These are phyloP conservation scores for Macrolepiota albuminosa DNA, from an alignment of 768 basidiomycete genomes.

Conservation along the genomic window DNA sequence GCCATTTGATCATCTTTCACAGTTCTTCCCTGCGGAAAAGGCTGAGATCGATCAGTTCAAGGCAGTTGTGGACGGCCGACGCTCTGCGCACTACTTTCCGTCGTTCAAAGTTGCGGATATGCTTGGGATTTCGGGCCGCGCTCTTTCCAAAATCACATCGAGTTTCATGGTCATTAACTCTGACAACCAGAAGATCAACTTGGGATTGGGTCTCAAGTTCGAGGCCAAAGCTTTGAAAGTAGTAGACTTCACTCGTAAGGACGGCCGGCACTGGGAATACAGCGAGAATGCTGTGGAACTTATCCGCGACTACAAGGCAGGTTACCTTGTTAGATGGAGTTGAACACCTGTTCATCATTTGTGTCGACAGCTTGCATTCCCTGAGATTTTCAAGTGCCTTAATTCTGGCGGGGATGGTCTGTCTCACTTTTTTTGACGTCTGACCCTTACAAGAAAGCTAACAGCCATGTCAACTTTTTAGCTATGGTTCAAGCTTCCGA, in stretches of 20 bases:
- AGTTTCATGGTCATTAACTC: slow-evolving; percentile 84
- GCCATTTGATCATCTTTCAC: slow-evolving; percentile 1
- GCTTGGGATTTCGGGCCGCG: slow-evolving; percentile 70
- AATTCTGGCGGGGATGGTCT: slow-evolving; percentile 71
- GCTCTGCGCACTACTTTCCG: slow-evolving; percentile 61
- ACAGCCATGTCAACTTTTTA: slow-evolving; percentile 25
- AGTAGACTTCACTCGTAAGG: slow-evolving; percentile 84
- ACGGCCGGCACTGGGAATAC: slow-evolving; percentile 87
- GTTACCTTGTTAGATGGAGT: neutral
- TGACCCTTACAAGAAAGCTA: neutral
- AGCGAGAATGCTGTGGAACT: slow-evolving; percentile 82
- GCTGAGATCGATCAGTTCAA: slow-evolving; percentile 78
- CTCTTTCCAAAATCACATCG: slow-evolving; percentile 87
- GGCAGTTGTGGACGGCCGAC: slow-evolving; percentile 49
- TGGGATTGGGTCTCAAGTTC: slow-evolving; percentile 94
- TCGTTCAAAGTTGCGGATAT: slow-evolving; percentile 75
- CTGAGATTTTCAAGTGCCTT: slow-evolving; percentile 73
- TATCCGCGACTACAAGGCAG: slow-evolving; percentile 76
- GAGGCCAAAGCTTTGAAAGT: slow-evolving; percentile 94
- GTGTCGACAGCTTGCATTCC: slow-evolving; percentile 61
- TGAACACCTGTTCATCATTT: neutral
- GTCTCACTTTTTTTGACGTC: slow-evolving; percentile 16
- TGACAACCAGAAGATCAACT: slow-evolving; percentile 78
- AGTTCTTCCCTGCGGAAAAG: slow-evolving; percentile 89
- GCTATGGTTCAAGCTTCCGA: slow-evolving; percentile 70